Conservation (phyloP, 2,329 filamentous ascomycete genomes). For the Pestalotiopsis sp. region DNA sequence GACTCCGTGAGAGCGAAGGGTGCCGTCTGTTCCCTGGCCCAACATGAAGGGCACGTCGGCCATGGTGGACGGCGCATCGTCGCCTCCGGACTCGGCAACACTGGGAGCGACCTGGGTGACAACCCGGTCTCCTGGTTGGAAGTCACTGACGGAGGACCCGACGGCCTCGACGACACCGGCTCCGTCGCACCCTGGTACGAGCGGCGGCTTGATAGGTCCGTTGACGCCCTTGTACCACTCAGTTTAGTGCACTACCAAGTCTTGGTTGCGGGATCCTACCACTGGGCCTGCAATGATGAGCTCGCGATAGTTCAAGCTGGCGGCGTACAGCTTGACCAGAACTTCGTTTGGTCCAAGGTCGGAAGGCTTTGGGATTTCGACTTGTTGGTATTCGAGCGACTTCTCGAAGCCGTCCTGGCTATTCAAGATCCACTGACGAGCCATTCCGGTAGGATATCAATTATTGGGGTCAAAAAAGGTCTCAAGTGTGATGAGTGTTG, state of each 20-base stretch:
- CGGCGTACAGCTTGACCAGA: constrained; percentile 47
- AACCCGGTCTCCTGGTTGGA: constrained; percentile 40
- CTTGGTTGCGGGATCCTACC: background rate
- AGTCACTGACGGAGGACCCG: constrained; percentile 20
- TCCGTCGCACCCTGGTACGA: constrained; percentile 42
- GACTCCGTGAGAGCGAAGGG: constrained; percentile 45
- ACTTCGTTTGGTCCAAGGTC: constrained; percentile 53
- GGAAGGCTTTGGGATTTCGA: background rate
- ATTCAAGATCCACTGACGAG: constrained; percentile 32
- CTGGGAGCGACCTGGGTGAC: constrained; percentile 45
- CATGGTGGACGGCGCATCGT: constrained; percentile 34
- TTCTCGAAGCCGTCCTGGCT: constrained; percentile 34
- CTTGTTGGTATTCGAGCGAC: constrained; percentile 32
- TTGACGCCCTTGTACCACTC: background rate
- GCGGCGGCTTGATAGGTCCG: constrained; percentile 12
- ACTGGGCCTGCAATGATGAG: constrained; percentile 27
- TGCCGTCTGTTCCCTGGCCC: constrained; percentile 52
- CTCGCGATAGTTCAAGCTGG: constrained; percentile 40
- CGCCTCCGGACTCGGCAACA: constrained; percentile 54
- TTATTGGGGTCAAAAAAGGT: background rate
- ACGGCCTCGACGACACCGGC: constrained; percentile 45
- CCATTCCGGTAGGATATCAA: constrained; percentile 18
- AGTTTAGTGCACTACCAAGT: background rate
- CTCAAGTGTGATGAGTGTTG: background rate
- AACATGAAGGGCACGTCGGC: constrained; percentile 57